A percentile compares a stretch with the other conserved stretches of the same genome.
These are phyloP conservation scores for Lantana camara DNA, from an alignment of 257 asterid species.

Conservation along the genomic window DNA sequence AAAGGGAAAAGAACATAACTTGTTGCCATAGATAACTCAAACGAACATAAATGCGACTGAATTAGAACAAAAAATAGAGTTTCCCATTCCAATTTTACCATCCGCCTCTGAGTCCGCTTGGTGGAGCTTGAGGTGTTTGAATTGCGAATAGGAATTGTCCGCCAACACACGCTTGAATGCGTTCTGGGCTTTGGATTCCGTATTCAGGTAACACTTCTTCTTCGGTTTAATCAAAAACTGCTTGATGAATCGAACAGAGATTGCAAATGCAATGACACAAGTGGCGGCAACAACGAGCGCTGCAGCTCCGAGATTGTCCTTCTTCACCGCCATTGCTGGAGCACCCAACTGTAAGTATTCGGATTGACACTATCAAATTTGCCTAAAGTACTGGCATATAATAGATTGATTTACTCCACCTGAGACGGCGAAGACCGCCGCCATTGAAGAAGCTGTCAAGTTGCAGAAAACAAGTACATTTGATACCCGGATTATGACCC, in stretches of 20 bases:
- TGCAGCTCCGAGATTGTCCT: slow-evolving; percentile 41
- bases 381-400: neutral
- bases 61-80: neutral
- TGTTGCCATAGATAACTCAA: neutral
- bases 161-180: slow-evolving; percentile 74
- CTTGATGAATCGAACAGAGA: slow-evolving; percentile 50
- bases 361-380: slow-evolving; percentile 7
- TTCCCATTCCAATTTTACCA: slow-evolving; percentile 35
- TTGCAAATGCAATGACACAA: slow-evolving; percentile 49
- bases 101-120: slow-evolving; percentile 27
- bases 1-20: slow-evolving; percentile 8
- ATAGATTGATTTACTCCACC: neutral
- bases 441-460: slow-evolving; percentile 32
- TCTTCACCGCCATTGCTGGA: slow-evolving; percentile 43
- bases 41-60: neutral
- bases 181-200: slow-evolving; percentile 73
- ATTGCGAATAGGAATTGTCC: slow-evolving; percentile 79
- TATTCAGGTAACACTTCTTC: slow-evolving; percentile 56
- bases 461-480: neutral
- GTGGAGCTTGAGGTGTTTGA: slow-evolving; percentile 66
- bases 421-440: slow-evolving; percentile 19
- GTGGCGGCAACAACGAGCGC: slow-evolving; percentile 50
- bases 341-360: slow-evolving; percentile 3
- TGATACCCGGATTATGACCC: slow-evolving; percentile 6
- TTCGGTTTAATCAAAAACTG: slow-evolving; percentile 32